Percentiles rank a stretch among this genome's conserved stretches.
Conservation (phyloP, 169 alveolate species). For the Eimeria mitis region DNA sequence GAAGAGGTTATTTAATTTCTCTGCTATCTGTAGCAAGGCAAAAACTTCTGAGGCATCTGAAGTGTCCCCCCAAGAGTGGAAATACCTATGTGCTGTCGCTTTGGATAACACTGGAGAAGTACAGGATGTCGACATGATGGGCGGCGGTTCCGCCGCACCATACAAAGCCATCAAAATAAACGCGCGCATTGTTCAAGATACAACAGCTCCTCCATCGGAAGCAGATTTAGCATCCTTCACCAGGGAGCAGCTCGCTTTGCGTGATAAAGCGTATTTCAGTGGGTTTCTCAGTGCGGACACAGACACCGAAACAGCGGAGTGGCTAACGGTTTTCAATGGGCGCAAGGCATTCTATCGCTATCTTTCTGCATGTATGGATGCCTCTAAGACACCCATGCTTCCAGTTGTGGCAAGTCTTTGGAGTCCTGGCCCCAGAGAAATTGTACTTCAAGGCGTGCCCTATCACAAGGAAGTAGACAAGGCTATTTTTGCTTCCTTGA, state of each 20-base stretch:
- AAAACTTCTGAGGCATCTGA: not conserved
- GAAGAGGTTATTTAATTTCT: not conserved
- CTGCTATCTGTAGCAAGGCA: constrained; percentile 31
- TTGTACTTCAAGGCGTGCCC: constrained; percentile 48
- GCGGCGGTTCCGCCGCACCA: not conserved
- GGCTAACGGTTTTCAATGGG: constrained; percentile 40
- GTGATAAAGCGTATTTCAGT: constrained; percentile 28
- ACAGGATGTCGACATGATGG: not conserved
- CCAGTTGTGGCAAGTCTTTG: constrained; percentile 56
- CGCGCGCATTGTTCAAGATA: constrained; percentile 21
- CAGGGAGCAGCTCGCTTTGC: constrained; percentile 17
- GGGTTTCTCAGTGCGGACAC: constrained; percentile 66
- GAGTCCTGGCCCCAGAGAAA: constrained; percentile 65
- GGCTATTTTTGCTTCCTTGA: constrained; percentile 31
- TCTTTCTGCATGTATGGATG: constrained; percentile 24
- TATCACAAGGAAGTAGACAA: constrained; percentile 24
- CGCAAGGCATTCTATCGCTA: constrained; percentile 56
- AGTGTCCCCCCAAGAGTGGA: constrained; percentile 29
- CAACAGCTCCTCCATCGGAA: constrained; percentile 16
- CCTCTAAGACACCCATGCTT: not conserved
- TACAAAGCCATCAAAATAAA: constrained; percentile 55
- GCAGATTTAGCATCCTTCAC: not conserved
- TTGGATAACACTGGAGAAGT: constrained; percentile 60
- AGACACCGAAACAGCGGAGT: constrained; percentile 48
- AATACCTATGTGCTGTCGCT: constrained; percentile 31